These are phyloP conservation scores for Clarkia xantiana DNA, from an alignment of 345 rosid genomes.

Conservation along the genomic window DNA sequence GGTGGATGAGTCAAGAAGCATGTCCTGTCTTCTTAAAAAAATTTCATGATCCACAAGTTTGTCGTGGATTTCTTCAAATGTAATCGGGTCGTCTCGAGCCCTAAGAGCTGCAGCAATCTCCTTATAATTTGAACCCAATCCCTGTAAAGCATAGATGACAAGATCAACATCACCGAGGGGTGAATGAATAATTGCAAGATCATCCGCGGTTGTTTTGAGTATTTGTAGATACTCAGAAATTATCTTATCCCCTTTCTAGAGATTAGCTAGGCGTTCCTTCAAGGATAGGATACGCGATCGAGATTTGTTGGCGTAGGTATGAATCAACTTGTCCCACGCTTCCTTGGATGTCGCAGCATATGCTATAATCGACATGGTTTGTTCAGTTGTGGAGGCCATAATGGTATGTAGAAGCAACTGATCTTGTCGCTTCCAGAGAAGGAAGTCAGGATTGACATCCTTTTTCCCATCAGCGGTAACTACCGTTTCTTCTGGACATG, in stretches of 20 bases:
- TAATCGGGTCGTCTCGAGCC: neutral
- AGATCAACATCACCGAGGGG: neutral
- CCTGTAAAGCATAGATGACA: neutral
- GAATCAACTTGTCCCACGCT: neutral
- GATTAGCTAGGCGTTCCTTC: neutral
- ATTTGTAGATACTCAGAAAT: neutral
- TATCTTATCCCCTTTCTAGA: neutral
- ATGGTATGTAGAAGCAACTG: neutral
- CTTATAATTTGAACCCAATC: neutral
- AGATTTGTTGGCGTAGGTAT: neutral
- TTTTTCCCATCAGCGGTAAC: too few relatives aligned
- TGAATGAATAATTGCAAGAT: neutral
- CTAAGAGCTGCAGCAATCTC: neutral
- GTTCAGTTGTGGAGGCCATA: neutral
- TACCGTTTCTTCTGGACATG: too few relatives aligned
- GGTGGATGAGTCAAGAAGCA: too few relatives aligned
- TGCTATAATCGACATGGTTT: neutral
- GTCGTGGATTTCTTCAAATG: neutral
- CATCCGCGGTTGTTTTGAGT: neutral
- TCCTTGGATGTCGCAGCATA: neutral
- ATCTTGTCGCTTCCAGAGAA: neutral
- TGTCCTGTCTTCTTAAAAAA: conserved; percentile 1
- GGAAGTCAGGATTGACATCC: neutral
- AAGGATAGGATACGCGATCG: neutral
- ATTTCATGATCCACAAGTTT: neutral